Percentiles rank a stretch among this genome's conserved stretches.
phyloP scores from a whole-genome alignment of 1,139 yeast genomes.

The Yamadazyma taylorii region DNA sequence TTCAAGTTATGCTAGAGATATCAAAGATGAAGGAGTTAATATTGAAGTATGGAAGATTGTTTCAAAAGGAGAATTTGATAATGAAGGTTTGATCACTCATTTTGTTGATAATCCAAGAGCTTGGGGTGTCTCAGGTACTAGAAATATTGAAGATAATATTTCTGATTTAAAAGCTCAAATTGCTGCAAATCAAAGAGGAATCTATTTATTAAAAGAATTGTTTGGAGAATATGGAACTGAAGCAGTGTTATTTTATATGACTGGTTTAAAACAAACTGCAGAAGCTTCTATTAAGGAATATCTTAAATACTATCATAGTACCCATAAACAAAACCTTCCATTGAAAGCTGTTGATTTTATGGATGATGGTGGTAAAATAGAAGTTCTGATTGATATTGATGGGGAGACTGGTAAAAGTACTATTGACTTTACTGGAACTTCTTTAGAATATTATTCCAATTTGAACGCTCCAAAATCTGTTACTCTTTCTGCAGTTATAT shows the following conservation, averaged over 20 bases:
- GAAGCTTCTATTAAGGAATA: slow-evolving; percentile 44
- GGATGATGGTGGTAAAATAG: slow-evolving; percentile 62
- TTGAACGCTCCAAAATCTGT: slow-evolving; percentile 46
- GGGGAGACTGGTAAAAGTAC: slow-evolving; percentile 46
- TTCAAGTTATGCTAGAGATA: slow-evolving; percentile 60
- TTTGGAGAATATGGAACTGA: slow-evolving; percentile 34
- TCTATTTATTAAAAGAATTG: slow-evolving; percentile 30
- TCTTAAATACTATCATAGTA: slow-evolving; percentile 33
- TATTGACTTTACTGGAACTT: slow-evolving; percentile 58
- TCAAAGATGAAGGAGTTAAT: slow-evolving; percentile 66
- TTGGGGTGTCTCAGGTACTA: slow-evolving; percentile 62
- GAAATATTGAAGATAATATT: slow-evolving; percentile 44
- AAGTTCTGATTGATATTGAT: slow-evolving; percentile 43
- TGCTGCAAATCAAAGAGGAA: slow-evolving; percentile 45
- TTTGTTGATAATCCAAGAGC: slow-evolving; percentile 53
- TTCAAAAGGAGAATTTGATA: slow-evolving; percentile 54
- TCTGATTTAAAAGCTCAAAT: slow-evolving; percentile 48
- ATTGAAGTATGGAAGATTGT: slow-evolving; percentile 58
- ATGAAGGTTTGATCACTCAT: slow-evolving; percentile 46
- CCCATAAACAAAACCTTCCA: slow-evolving; percentile 27
- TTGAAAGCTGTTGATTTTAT: slow-evolving; percentile 51
- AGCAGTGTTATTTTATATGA: slow-evolving; percentile 41
- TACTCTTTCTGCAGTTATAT: slow-evolving; percentile 43
- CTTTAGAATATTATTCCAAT: slow-evolving; percentile 40
- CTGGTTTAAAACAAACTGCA: slow-evolving; percentile 42